These are phyloP conservation scores for Passiflora organensis DNA, from an alignment of 345 rosid genomes.

Conservation along the genomic window DNA sequence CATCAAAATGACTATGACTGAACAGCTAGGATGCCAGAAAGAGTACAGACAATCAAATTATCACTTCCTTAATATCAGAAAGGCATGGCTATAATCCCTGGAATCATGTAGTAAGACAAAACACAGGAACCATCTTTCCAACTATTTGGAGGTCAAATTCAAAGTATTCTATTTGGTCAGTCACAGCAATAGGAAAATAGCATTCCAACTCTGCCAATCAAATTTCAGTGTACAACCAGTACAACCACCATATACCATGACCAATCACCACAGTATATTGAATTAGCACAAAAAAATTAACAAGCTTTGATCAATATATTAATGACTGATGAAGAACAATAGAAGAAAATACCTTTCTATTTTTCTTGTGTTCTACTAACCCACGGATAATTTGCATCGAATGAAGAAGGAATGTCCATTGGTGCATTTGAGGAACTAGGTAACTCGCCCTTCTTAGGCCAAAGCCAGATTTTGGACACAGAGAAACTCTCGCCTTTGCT, in stretches of 20 bases:
- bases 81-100: not conserved
- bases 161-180: slow-evolving; percentile 10
- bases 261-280: slow-evolving; percentile 3
- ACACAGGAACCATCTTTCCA: not conserved
- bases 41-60: slow-evolving; percentile 1
- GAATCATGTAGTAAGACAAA: too few species aligned
- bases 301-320: slow-evolving; percentile 18
- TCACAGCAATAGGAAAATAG: slow-evolving; percentile 3
- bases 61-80: not conserved
- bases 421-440: slow-evolving; percentile 17
- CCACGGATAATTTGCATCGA: slow-evolving; percentile 18
- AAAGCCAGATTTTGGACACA: slow-evolving; percentile 29
- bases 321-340: slow-evolving; percentile 7
- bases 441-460: slow-evolving; percentile 25
- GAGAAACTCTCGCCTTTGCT: slow-evolving; percentile 27
- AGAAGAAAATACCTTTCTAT: slow-evolving; percentile 14
- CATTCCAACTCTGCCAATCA: slow-evolving; percentile 5
- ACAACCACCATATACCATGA: slow-evolving; percentile 13
- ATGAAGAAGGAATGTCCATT: slow-evolving; percentile 17
- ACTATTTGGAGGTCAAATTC: not conserved
- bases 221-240: slow-evolving; percentile 6
- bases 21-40: not conserved
- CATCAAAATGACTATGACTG: too few species aligned
- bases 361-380: slow-evolving; percentile 13
- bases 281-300: slow-evolving; percentile 10